Percentiles rank a stretch among this genome's conserved stretches.
These are phyloP conservation scores for Eudorina sp. DNA, from an alignment of 139 green algal species.

Conservation along the genomic window DNA sequence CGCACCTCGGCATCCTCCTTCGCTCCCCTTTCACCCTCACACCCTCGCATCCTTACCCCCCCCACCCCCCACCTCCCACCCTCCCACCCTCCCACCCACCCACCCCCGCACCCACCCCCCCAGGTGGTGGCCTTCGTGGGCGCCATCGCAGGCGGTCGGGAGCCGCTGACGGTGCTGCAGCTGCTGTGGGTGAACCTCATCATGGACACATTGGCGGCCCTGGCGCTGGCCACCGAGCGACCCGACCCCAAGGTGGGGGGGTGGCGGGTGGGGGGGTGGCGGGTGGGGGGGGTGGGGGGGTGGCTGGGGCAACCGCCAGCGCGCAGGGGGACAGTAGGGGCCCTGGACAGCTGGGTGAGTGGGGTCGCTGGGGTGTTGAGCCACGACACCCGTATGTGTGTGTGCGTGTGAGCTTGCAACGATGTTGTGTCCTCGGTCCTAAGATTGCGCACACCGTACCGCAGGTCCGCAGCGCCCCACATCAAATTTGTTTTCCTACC, in stretches of 20 bases:
- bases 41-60: not conserved
- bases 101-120: not conserved
- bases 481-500: too few species aligned
- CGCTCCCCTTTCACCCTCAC: not conserved
- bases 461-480: too few species aligned
- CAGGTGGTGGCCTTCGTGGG: slow-evolving; percentile 84
- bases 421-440: too few species aligned
- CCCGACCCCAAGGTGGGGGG: slow-evolving; percentile 59
- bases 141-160: slow-evolving; percentile 82
- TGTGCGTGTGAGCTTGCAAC: too few species aligned
- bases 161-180: slow-evolving; percentile 92
- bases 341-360: too few species aligned
- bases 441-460: too few species aligned
- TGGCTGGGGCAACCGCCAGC: too few species aligned
- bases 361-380: too few species aligned
- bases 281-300: too few species aligned
- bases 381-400: too few species aligned
- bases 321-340: too few species aligned
- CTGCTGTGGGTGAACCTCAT: slow-evolving; percentile 99
- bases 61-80: not conserved
- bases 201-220: slow-evolving; percentile 63
- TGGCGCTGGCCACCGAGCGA: slow-evolving; percentile 86
- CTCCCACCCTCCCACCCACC: not conserved
- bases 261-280: too few species aligned
- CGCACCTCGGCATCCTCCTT: not conserved